Base-by-base conservation (phyloP, 371 early-diverging fungal species). In the Smittium culicis region DNA sequence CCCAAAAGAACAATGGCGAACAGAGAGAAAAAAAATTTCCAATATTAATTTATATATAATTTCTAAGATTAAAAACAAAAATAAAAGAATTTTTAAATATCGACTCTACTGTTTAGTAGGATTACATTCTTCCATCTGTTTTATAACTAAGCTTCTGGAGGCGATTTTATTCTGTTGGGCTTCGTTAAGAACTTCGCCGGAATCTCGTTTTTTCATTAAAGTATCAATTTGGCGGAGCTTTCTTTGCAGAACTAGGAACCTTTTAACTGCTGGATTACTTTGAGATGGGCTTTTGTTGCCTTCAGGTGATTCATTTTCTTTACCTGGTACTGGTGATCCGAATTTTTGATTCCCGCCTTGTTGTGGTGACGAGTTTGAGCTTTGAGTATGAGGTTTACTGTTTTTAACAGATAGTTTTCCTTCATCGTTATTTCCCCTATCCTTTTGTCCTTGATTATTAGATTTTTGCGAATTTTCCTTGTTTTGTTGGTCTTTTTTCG, bases 151-250 rank as follows among this genome's bases (percentile, higher is more conserved):
- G 5, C 63, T 34, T 33, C 66, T 67, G 24, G 72, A 35, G 1
- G 66, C 76, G 16, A 77, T 67, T 65, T 75, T 79, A 55, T 65
- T 55, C 17, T 87, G 76, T 83, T 96, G 97, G 60, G 91, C 90
- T 69, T 83, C 75, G 73, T 91, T 92, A 24, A 96, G 78, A 35
- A 73, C 77, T 70, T 90, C 91, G 33, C 96, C 96, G 2, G 80
- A 79, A 8, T 78, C 80, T 73, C 85, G 83, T 68, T 86, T 86
- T 45, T 86, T 86, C 71, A 88, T 88, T 58, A 96, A 78, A 55
- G 88, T 90, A 54, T 80, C 79, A 74, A 96, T 96, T 76, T 92
- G 90, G 72, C 86, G 83, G 67, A 96, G 76, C 77, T 96, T 96
- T 82, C 91, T 93, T 67, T 88, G 86, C 31, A 94, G 75, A 62